phyloP scores from a whole-genome alignment of 2,329 filamentous ascomycete genomes.

The Cladophialophora bantiana region DNA sequence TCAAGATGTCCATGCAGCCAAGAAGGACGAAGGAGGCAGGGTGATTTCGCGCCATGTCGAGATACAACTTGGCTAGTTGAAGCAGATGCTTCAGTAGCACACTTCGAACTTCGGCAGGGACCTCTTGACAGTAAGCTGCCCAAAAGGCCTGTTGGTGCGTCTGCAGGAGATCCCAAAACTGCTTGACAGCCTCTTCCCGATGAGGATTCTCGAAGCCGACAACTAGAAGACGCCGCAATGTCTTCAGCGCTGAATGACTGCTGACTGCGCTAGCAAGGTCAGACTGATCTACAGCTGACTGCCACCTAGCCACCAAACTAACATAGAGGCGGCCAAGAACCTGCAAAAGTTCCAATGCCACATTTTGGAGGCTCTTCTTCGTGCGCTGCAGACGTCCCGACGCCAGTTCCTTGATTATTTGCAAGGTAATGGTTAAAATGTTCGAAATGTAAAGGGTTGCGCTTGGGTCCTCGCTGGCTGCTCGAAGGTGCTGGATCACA shows the following conservation, averaged over 20 bases:
- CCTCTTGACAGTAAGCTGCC: constrained; percentile 64
- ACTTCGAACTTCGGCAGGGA: constrained; percentile 59
- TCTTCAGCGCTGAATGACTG: constrained; percentile 71
- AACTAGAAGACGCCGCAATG: constrained; percentile 78
- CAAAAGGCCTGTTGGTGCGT: constrained; percentile 80
- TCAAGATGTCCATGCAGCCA: constrained; percentile 76
- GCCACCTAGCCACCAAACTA: constrained; percentile 68
- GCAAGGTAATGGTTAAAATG: constrained; percentile 62
- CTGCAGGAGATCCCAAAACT: constrained; percentile 82
- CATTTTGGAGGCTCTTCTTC: constrained; percentile 76
- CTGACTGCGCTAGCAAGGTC: constrained; percentile 69
- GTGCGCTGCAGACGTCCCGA: constrained; percentile 78
- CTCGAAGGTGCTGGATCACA: constrained; percentile 48
- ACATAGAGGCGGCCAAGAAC: constrained; percentile 80
- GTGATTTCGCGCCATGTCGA: constrained; percentile 81
- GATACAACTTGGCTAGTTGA: constrained; percentile 89
- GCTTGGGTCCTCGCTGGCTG: constrained; percentile 26
- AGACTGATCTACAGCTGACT: constrained; percentile 61
- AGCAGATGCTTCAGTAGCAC: constrained; percentile 84
- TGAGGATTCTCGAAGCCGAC: constrained; percentile 85
- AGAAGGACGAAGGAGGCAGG: constrained; percentile 83
- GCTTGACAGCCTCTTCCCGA: constrained; percentile 74
- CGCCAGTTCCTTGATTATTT: constrained; percentile 88
- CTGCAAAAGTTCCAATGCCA: constrained; percentile 83
- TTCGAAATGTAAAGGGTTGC: constrained; percentile 34